phyloP scores from a whole-genome alignment of 2,329 filamentous ascomycete genomes.

The Talaromyces sp. region DNA sequence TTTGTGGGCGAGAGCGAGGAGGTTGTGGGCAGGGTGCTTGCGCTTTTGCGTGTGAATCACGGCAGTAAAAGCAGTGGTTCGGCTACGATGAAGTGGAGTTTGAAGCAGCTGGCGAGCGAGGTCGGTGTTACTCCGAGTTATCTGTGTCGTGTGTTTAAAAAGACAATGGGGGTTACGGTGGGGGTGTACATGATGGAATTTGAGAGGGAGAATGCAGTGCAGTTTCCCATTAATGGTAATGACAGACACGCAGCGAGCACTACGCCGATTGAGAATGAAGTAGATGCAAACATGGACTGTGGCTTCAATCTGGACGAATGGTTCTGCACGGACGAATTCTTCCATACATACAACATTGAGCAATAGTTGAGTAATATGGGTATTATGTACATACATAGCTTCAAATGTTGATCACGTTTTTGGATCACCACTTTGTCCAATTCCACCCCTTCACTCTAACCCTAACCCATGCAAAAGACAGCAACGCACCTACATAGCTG shows the following conservation, averaged over 20 bases:
- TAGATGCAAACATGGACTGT: not conserved
- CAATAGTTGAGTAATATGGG: not conserved
- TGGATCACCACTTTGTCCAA: constrained; percentile 12
- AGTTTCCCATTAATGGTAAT: not conserved
- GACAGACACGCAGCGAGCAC: not conserved
- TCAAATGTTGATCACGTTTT: not conserved
- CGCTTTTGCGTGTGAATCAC: constrained; percentile 18
- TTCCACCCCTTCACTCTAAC: constrained; percentile 15
- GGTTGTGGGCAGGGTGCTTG: constrained; percentile 25
- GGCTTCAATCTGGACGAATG: constrained; percentile 9
- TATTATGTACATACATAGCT: not conserved
- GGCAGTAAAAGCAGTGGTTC: not conserved
- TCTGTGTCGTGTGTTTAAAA: constrained; percentile 52
- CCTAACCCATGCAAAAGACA: constrained; percentile 15
- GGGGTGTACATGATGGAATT: constrained; percentile 25
- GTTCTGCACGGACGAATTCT: constrained; percentile 9
- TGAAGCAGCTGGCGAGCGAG: constrained; percentile 42
- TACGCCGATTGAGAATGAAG: not conserved
- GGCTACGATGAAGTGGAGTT: constrained; percentile 24
- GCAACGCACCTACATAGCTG: constrained; percentile 15
- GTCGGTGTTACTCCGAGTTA: constrained; percentile 49
- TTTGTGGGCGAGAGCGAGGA: constrained; percentile 24
- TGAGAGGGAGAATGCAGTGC: not conserved
- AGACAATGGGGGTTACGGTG: constrained; percentile 44
- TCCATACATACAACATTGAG: not conserved